phyloP scores from a whole-genome alignment of 768 basidiomycete genomes.

The Russula sp. region DNA sequence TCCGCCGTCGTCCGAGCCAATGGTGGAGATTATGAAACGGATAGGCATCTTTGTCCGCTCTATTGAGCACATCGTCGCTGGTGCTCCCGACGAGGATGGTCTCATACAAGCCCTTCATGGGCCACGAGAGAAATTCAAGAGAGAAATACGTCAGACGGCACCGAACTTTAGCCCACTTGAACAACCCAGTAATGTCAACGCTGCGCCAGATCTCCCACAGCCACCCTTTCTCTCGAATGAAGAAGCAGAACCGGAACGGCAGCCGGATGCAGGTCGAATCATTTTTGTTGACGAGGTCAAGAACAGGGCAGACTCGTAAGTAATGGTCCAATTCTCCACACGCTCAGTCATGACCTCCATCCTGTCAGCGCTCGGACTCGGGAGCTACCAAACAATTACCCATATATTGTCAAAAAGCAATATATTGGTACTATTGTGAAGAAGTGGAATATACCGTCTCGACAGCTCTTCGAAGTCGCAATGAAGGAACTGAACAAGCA shows the following conservation, averaged over 20 bases:
- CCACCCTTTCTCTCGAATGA: conserved; percentile 43
- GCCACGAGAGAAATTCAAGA: conserved; percentile 46
- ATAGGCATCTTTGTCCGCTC: conserved; percentile 47
- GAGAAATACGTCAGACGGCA: conserved; percentile 47
- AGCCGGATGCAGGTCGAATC: conserved; percentile 3
- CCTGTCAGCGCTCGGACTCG: conserved; percentile 55
- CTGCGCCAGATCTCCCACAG: conserved; percentile 6
- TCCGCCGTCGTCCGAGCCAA: conserved; percentile 53
- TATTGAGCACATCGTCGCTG: conserved; percentile 47
- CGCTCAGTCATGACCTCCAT: not conserved
- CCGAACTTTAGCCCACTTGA: conserved; percentile 55
- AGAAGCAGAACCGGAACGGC: conserved; percentile 37
- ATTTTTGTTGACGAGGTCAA: conserved; percentile 53
- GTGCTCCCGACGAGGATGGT: conserved; percentile 49
- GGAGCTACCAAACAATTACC: conserved; percentile 63
- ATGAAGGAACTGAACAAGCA: conserved; percentile 12
- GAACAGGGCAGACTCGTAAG: conserved; percentile 44
- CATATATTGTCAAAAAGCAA: conserved; percentile 41
- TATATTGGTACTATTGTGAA: conserved; percentile 29
- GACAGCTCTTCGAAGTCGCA: conserved; percentile 29
- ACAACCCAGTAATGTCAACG: not conserved
- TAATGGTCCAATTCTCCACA: not conserved
- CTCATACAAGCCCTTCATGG: conserved; percentile 54
- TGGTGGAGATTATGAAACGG: conserved; percentile 49
- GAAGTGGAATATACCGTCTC: conserved; percentile 30